Evolutionary conservation across 1,284 basidiomycete genomes (phyloP).

Genomic region (Inonotus obliquus): DNA sequence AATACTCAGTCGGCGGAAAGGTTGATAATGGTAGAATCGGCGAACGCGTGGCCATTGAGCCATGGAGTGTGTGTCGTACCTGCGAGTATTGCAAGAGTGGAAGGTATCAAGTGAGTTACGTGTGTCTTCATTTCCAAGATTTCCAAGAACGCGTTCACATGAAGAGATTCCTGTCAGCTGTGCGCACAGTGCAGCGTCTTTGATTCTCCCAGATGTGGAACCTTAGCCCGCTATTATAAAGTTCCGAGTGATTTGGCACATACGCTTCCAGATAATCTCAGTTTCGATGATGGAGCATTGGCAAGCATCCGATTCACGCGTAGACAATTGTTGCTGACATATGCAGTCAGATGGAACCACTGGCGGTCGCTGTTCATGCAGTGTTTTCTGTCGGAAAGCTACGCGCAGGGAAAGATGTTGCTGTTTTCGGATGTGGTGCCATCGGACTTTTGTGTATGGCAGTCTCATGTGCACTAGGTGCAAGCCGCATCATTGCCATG

Average conservation of each 20-base stretch:
- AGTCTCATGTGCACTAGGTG: conserved; percentile 86
- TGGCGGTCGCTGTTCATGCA: conserved; percentile 89
- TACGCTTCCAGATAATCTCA: conserved; percentile 66
- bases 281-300: conserved; percentile 83
- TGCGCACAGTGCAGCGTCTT: conserved; percentile 9
- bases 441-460: conserved; percentile 92
- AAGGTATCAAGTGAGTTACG: conserved; percentile 59
- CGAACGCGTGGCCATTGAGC: conserved; percentile 85
- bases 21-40: conserved; percentile 74
- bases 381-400: conserved; percentile 76
- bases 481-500: conserved; percentile 74
- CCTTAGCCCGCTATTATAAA: conserved; percentile 77
- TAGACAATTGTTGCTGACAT: background rate
- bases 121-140: background rate
- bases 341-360: conserved; percentile 77
- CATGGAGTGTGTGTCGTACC: conserved; percentile 68
- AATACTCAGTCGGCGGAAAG: conserved; percentile 53
- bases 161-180: background rate
- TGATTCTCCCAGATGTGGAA: conserved; percentile 80
- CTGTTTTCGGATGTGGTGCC: conserved; percentile 87
- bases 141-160: background rate
- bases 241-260: conserved; percentile 73
- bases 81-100: conserved; percentile 76
- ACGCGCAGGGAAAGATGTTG: conserved; percentile 67
- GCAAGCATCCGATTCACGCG: conserved; percentile 30